phyloP scores from a whole-genome alignment of 78 protist species.

The Dictyostelium firmibasis region DNA sequence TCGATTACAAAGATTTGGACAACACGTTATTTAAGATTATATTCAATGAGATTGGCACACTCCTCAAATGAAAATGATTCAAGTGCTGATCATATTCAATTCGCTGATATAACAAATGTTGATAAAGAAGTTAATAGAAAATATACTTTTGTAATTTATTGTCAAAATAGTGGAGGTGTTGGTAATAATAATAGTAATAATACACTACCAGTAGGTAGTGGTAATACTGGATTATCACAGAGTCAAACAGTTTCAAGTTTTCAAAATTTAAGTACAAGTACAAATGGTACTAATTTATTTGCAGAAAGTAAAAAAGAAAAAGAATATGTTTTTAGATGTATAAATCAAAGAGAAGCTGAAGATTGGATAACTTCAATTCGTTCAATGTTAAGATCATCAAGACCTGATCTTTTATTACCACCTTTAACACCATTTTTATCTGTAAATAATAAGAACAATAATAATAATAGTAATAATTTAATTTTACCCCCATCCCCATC shows the following conservation, averaged over 20 bases:
- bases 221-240: background rate
- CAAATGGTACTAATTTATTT: background rate
- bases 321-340: slow-evolving; percentile 65
- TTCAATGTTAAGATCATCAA: slow-evolving; percentile 46
- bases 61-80: slow-evolving; percentile 45
- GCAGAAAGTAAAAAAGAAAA: slow-evolving; percentile 3
- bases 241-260: background rate
- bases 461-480: background rate
- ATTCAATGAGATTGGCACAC: slow-evolving; percentile 53
- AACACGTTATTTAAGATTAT: slow-evolving; percentile 39
- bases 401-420: slow-evolving; percentile 70
- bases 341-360: slow-evolving; percentile 56
- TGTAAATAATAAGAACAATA: background rate
- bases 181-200: background rate
- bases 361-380: slow-evolving; percentile 59
- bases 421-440: slow-evolving; percentile 62
- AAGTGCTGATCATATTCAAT: slow-evolving; percentile 44
- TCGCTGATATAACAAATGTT: slow-evolving; percentile 62
- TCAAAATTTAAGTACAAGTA: background rate
- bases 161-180: background rate
- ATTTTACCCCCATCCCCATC: background rate
- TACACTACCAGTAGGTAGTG: background rate
- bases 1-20: slow-evolving; percentile 45
- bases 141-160: slow-evolving; percentile 33
- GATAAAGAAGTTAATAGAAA: slow-evolving; percentile 36